Evolutionary conservation across 1,284 basidiomycete genomes (phyloP).

Genomic region (Paramarasmius palmivorus): DNA sequence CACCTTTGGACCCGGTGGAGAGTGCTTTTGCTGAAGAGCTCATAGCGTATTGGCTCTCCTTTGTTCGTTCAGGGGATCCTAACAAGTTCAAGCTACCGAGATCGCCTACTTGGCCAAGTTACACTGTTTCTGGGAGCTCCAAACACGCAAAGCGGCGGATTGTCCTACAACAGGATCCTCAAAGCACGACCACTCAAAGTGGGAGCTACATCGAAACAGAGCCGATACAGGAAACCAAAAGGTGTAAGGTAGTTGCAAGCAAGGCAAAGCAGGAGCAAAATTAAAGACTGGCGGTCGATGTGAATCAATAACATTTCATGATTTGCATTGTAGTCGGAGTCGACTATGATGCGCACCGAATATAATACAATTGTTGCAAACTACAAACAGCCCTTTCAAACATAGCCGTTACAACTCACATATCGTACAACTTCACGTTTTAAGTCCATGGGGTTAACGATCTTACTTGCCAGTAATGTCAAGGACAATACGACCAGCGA

Average conservation of each 20-base stretch:
- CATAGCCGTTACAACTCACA: no score
- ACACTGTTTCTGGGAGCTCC: conserved; percentile 18
- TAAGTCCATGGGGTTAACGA: no score
- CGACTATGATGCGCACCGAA: no score
- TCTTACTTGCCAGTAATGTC: conserved; percentile 31
- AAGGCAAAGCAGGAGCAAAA: conserved; percentile 33
- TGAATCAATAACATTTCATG: background rate
- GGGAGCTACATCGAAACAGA: conserved; percentile 46
- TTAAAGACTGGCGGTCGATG: conserved; percentile 16
- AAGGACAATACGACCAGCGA: conserved; percentile 67
- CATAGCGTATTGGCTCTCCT: conserved; percentile 63
- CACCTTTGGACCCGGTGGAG: conserved; percentile 40
- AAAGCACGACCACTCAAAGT: conserved; percentile 31
- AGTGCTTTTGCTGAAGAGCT: conserved; percentile 51
- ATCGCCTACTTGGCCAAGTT: conserved; percentile 45
- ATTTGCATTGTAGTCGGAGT: no score
- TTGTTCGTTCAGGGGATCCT: conserved; percentile 52
- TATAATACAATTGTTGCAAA: background rate
- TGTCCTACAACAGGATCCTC: conserved; percentile 44
- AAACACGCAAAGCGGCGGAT: conserved; percentile 32
- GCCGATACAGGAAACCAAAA: conserved; percentile 34
- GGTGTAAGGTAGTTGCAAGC: conserved; percentile 37
- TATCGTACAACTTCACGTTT: no score
- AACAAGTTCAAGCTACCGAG: conserved; percentile 49
- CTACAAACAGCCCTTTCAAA: no score